These are phyloP conservation scores for Saccharomyces hybrid DNA, from an alignment of 1,139 yeast species.

Conservation along the genomic window DNA sequence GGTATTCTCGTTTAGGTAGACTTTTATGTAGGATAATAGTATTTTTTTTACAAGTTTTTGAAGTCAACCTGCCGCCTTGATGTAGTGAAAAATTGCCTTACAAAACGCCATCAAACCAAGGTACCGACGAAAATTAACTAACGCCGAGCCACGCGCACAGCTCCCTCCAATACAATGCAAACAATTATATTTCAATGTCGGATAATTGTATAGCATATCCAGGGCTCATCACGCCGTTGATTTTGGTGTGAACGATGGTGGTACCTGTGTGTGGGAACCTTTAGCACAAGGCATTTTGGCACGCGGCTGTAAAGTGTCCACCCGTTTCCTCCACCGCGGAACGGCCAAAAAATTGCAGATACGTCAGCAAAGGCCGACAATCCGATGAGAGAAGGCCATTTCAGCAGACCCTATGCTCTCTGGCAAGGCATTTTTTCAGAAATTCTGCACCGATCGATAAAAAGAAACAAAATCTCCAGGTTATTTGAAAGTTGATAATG, in stretches of 20 bases:
- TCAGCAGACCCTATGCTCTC: background rate
- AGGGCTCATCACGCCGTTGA: background rate
- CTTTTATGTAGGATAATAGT: background rate
- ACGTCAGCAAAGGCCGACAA: background rate
- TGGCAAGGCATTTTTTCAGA: background rate
- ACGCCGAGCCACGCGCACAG: too few relatives aligned
- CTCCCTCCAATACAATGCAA: background rate
- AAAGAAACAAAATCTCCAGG: background rate
- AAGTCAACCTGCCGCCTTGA: too few relatives aligned
- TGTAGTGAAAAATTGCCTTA: too few relatives aligned
- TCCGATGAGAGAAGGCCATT: background rate
- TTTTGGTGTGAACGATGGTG: background rate
- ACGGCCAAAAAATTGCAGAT: background rate
- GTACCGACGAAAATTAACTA: too few relatives aligned
- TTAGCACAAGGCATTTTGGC: background rate
- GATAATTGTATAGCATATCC: background rate
- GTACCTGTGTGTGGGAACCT: background rate
- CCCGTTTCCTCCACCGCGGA: background rate
- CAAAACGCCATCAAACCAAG: too few relatives aligned
- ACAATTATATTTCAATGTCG: background rate
- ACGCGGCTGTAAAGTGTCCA: background rate
- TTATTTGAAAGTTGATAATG: background rate
- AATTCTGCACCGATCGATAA: background rate
- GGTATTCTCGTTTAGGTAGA: constrained; percentile 55
- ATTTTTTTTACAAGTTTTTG: too few relatives aligned